A percentile compares a stretch with the other conserved stretches of the same genome.
Evolutionary conservation across 345 rosid species (phyloP).

Genomic region (Garcia nutans): DNA sequence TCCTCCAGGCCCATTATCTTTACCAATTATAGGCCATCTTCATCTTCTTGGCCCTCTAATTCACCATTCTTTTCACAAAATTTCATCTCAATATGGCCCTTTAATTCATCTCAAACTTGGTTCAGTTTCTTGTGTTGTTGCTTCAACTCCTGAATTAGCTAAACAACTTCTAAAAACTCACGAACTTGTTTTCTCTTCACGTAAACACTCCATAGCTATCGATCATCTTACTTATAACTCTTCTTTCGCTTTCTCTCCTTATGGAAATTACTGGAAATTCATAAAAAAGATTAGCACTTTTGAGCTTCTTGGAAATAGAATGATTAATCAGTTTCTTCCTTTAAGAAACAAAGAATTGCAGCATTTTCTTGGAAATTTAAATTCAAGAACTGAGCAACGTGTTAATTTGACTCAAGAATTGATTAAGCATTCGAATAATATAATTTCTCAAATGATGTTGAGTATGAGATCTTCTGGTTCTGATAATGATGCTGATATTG

Average conservation of each 20-base stretch:
- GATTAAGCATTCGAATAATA: constrained; percentile 38
- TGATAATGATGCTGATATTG: constrained; percentile 32
- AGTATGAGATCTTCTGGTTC: constrained; percentile 37
- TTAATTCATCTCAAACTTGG: constrained; percentile 37
- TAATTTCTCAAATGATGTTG: constrained; percentile 48
- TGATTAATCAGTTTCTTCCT: constrained; percentile 37
- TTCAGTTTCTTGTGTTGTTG: constrained; percentile 37
- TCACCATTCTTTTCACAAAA: constrained; percentile 33
- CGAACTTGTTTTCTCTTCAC: constrained; percentile 37
- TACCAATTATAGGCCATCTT: constrained; percentile 50
- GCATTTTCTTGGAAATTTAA: constrained; percentile 17
- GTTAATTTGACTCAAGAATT: constrained; percentile 45
- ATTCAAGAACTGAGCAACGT: constrained; percentile 18
- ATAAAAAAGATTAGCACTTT: constrained; percentile 40
- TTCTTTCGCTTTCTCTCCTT: constrained; percentile 45
- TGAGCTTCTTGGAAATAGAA: constrained; percentile 44
- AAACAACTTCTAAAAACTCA: constrained; percentile 37
- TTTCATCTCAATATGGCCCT: constrained; percentile 32
- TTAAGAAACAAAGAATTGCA: constrained; percentile 29
- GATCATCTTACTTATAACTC: constrained; percentile 40
- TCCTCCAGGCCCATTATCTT: constrained; percentile 40
- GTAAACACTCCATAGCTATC: constrained; percentile 37
- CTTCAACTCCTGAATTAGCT: constrained; percentile 39
- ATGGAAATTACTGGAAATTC: constrained; percentile 49
- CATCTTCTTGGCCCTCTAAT: constrained; percentile 43